Evolutionary conservation across 768 basidiomycete genomes (phyloP), one percentile per base, ranked within the genome.

Genomic region (Suillus americanus): DNA sequence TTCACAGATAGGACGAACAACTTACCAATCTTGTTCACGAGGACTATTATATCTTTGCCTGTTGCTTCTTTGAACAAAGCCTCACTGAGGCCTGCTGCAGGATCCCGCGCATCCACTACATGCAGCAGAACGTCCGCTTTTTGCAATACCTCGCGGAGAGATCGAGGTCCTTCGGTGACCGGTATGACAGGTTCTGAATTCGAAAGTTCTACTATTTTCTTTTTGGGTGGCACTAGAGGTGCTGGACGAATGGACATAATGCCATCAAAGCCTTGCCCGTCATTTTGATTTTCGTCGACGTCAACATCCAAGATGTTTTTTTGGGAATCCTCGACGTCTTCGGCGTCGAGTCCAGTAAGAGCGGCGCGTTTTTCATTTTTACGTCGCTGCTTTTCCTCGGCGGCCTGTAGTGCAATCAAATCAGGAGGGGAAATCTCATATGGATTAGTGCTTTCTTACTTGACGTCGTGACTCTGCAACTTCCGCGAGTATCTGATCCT

Each of bases 401-500:
- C 87, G 33, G 85, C 86, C 92, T 95, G 66, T 20, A 40, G 8
- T n/a, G 66, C 0, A 23, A 33, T 51, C 5, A 56, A 4, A 6
- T 51, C 16, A 46, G 20, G 18, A 33, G 14, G n/a, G 18, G 5
- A 50, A 3, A 18, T 25, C 60, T 18, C 25, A 3, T 6, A 61
- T 14, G 33, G 50, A 56, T 20, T 2, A 53, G 46, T 62, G 37
- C 48, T 23, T 14, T 76, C 85, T 71, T 70, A 95, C 94, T 67
- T 82, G 77, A 71, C 91, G 82, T 66, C 94, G 87, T 72, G 92
- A 85, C 70, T 92, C 91, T 53, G 89, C 89, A 60, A 97, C 84
- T 71, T 98, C 95, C 5, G 94, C 95, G 35, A 98, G 80, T 67
- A 98, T 90, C 77, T 94, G 89, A 71, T 96, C 95, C 78, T 97